Evolutionary conservation across 192 early-diverging fungal genomes (phyloP).

Genomic region (Phycomyces nitens): DNA sequence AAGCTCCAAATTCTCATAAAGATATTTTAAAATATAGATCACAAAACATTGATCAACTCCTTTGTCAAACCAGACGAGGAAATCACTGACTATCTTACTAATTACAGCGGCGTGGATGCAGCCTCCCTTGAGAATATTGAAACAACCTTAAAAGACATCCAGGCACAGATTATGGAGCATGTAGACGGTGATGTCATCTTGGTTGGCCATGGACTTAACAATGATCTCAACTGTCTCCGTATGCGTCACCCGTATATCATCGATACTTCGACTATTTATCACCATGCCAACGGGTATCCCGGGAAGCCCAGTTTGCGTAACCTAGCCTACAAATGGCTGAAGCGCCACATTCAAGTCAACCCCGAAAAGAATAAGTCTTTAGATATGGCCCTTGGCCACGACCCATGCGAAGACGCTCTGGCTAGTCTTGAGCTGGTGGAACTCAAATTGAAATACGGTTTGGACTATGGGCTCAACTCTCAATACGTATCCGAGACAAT

Average conservation of each 20-base stretch:
- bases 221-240: slow-evolving; percentile 60
- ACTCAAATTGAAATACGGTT: slow-evolving; percentile 43
- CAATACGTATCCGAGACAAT: slow-evolving; percentile 12
- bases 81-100: slow-evolving; percentile 53
- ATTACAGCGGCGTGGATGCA: slow-evolving; percentile 55
- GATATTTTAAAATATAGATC: slow-evolving; percentile 7
- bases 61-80: slow-evolving; percentile 46
- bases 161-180: slow-evolving; percentile 33
- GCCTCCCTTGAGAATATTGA: slow-evolving; percentile 37
- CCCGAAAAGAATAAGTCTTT: slow-evolving; percentile 20
- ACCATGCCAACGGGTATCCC: slow-evolving; percentile 48
- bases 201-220: slow-evolving; percentile 57
- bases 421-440: slow-evolving; percentile 60
- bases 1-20: background rate
- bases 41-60: slow-evolving; percentile 40
- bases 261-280: slow-evolving; percentile 60
- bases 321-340: slow-evolving; percentile 50
- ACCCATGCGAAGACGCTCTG: slow-evolving; percentile 64
- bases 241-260: slow-evolving; percentile 58
- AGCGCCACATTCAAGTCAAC: slow-evolving; percentile 48
- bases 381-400: slow-evolving; percentile 53
- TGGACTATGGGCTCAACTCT: slow-evolving; percentile 32
- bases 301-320: slow-evolving; percentile 50
- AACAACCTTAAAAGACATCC: slow-evolving; percentile 45
- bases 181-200: slow-evolving; percentile 46